Conservation (phyloP, 495 filamentous ascomycete genomes). For the Aspergillus diversus region DNA sequence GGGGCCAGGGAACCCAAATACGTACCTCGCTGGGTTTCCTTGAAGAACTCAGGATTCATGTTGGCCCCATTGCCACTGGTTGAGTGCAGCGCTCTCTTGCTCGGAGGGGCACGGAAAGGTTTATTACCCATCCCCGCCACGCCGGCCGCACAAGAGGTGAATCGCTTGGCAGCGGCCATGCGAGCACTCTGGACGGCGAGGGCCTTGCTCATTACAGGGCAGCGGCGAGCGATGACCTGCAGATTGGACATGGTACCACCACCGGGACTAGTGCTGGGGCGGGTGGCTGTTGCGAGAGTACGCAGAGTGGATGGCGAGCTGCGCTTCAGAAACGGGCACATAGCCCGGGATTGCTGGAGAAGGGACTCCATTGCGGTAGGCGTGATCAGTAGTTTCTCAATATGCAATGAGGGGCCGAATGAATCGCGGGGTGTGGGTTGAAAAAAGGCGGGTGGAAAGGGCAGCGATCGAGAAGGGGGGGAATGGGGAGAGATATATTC, state of each 20-base stretch:
- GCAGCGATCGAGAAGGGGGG: slow-evolving; percentile 9
- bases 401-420: not conserved
- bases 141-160: slow-evolving; percentile 45
- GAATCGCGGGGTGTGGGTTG: not conserved
- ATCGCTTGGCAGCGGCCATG: slow-evolving; percentile 49
- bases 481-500: slow-evolving; percentile 12
- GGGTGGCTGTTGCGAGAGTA: slow-evolving; percentile 80
- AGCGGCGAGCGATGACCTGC: slow-evolving; percentile 90
- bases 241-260: slow-evolving; percentile 96
- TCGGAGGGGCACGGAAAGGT: slow-evolving; percentile 35
- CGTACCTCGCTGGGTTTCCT: slow-evolving; percentile 58
- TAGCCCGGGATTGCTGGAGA: slow-evolving; percentile 87
- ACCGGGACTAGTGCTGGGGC: slow-evolving; percentile 68
- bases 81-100: slow-evolving; percentile 79
- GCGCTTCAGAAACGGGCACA: slow-evolving; percentile 97
- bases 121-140: slow-evolving; percentile 43
- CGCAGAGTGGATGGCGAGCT: slow-evolving; percentile 88
- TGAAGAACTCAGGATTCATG: slow-evolving; percentile 65
- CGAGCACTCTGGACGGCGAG: slow-evolving; percentile 84
- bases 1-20: not conserved
- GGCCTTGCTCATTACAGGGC: slow-evolving; percentile 98
- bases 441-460: slow-evolving; percentile 15
- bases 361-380: slow-evolving; percentile 78
- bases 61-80: slow-evolving; percentile 73
- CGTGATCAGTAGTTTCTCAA: slow-evolving; percentile 18